These are phyloP conservation scores for Taphrina populina DNA, from an alignment of 1,139 yeast genomes.

Conservation along the genomic window DNA sequence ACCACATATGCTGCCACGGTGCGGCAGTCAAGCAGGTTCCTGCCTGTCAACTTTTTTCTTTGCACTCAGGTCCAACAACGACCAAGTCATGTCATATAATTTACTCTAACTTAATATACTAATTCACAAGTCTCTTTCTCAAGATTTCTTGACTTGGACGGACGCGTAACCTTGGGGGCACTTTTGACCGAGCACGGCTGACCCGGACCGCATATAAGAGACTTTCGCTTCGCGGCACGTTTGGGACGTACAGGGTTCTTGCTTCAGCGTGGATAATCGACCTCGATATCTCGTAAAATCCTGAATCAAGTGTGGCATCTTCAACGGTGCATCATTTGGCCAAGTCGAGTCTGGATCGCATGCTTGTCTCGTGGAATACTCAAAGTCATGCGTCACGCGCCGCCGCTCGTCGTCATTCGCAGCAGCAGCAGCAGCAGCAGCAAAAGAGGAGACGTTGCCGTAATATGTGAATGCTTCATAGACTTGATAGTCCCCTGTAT, in stretches of 20 bases:
- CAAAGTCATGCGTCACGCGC: constrained; percentile 51
- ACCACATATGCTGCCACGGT: no score
- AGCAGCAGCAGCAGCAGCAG: constrained; percentile 43
- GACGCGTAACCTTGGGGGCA: constrained; percentile 4
- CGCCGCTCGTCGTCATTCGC: neutral
- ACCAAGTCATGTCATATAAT: no score
- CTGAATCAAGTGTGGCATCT: constrained; percentile 9
- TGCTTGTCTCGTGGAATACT: constrained; percentile 56
- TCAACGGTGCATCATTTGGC: constrained; percentile 55
- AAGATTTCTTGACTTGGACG: no score
- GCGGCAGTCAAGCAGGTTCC: no score
- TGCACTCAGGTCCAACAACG: no score
- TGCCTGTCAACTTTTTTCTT: no score
- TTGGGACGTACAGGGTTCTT: constrained; percentile 3
- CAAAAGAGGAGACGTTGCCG: constrained; percentile 50
- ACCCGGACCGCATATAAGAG: constrained; percentile 17
- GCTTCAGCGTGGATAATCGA: constrained; percentile 3
- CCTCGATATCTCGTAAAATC: constrained; percentile 6
- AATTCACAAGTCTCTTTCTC: no score
- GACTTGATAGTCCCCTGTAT: constrained; percentile 60
- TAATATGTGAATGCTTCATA: constrained; percentile 61
- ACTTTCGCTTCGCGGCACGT: constrained; percentile 11
- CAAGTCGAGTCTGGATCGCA: constrained; percentile 51
- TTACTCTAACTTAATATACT: no score
- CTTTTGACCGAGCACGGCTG: neutral